These are phyloP conservation scores for Cyclostephanos tholiformis DNA, from an alignment of 108 stramenopile genomes.

Conservation along the genomic window DNA sequence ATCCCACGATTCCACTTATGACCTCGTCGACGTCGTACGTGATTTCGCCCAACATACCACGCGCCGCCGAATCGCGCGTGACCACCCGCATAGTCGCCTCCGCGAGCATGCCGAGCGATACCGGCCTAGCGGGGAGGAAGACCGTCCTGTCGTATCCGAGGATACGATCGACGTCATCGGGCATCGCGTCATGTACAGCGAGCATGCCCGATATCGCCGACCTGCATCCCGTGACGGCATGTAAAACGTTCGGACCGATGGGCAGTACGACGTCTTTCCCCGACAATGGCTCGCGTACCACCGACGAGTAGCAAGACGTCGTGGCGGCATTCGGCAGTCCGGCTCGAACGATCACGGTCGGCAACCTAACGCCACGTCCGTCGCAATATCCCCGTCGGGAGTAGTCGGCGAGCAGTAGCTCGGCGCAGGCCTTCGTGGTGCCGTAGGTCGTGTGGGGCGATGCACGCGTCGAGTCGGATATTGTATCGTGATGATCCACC, in stretches of 20 bases:
- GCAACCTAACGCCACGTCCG: slow-evolving; percentile 56
- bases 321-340: slow-evolving; percentile 65
- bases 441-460: slow-evolving; percentile 72
- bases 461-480: slow-evolving; percentile 58
- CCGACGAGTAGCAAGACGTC: slow-evolving; percentile 47
- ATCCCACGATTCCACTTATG: slow-evolving; percentile 42
- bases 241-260: slow-evolving; percentile 47
- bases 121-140: slow-evolving; percentile 51
- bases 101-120: slow-evolving; percentile 48
- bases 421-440: slow-evolving; percentile 61
- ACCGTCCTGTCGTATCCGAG: slow-evolving; percentile 66
- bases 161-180: slow-evolving; percentile 34
- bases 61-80: slow-evolving; percentile 12
- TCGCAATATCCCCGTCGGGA: slow-evolving; percentile 54
- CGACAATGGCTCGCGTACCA: slow-evolving; percentile 58
- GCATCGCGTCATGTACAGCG: slow-evolving; percentile 47
- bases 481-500: slow-evolving; percentile 43
- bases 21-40: slow-evolving; percentile 53
- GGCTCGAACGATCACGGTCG: slow-evolving; percentile 58
- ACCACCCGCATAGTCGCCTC: slow-evolving; percentile 47
- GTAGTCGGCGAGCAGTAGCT: slow-evolving; percentile 64
- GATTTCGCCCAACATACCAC: slow-evolving; percentile 40
- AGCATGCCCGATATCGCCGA: slow-evolving; percentile 51
- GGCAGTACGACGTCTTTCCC: slow-evolving; percentile 48
- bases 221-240: slow-evolving; percentile 57